These are phyloP conservation scores for Monilinia polystroma DNA, from an alignment of 2,329 filamentous ascomycete species.

Conservation along the genomic window DNA sequence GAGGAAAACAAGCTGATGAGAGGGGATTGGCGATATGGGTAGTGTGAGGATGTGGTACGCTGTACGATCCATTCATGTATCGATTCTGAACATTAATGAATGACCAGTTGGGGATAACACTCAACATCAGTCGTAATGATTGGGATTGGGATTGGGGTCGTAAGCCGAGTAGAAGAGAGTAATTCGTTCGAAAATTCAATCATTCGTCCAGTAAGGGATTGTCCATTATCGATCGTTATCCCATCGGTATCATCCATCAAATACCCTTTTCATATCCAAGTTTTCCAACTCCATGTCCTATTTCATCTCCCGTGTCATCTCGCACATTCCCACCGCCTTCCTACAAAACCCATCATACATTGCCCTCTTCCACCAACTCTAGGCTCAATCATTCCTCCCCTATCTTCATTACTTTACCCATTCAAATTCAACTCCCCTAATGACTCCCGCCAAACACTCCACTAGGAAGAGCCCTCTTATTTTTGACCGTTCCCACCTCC, in stretches of 20 bases:
- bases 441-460: constrained; percentile 5
- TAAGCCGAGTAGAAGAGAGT: neutral
- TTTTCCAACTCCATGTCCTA: neutral
- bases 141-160: neutral
- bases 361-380: neutral
- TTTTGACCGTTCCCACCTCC: constrained; percentile 25
- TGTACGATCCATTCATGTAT: neutral
- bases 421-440: neutral
- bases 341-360: neutral
- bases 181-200: neutral
- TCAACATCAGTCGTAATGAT: neutral
- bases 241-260: neutral
- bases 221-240: neutral
- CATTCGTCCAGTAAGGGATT: neutral
- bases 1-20: neutral
- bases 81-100: neutral
- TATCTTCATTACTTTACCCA: too few relatives aligned
- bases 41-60: neutral
- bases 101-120: neutral
- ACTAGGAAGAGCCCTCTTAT: constrained; percentile 18
- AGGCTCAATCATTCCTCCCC: neutral
- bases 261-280: too few relatives aligned
- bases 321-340: neutral
- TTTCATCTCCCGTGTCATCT: neutral
- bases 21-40: neutral